Evolutionary conservation across 106 monocot genomes (phyloP), one percentile per base, ranked within the genome.

Genomic region (Hemerocallis citrina): DNA sequence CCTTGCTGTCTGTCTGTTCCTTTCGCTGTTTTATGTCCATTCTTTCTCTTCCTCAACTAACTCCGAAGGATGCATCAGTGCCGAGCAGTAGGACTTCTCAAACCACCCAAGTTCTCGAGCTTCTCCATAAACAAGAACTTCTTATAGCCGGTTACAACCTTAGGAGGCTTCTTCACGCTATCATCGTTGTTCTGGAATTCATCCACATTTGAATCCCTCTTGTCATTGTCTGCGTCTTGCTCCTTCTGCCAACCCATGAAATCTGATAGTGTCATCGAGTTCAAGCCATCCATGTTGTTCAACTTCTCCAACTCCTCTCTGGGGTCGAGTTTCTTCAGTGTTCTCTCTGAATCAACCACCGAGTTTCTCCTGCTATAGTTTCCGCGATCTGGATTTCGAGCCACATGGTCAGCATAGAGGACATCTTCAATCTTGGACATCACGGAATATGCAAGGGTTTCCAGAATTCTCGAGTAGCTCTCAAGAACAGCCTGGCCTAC

Each of bases 391-490:
- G 80, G 89, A 46, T 83, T 74, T 52, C 37, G 74, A 7, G 79
- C 66, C 0, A 70, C 37, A 0, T 68, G 64, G 38, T 96, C 84
- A 0, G 90, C 95, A 3, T 77, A 48, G 14, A 96, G 77, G 17
- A 96, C 90, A 24, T 96, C 95, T 55, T 96, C 95, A 5, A 96
- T 91, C 35, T 75, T 69, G 7, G 95, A 84, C 74, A 96, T 96
- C 38, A 91, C 86, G 3, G 86, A 84, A 79, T 74, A 86, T 0
- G 90, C 95, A 64, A 91, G 68, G 57, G 74, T 90, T 39, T 91
- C 90, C 0, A 96, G 74, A 33, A 91, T 65, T 59, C 95, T 84
- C 2, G 95, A 90, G 66, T 96, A 96, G 74, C 95, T 87, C 71
- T 96, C 90, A 3, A 91, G 84, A 29, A 87, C 55, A 23, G 95